These are phyloP conservation scores for Evansstolkia leycettana DNA, from an alignment of 495 filamentous ascomycete species.

Conservation along the genomic window DNA sequence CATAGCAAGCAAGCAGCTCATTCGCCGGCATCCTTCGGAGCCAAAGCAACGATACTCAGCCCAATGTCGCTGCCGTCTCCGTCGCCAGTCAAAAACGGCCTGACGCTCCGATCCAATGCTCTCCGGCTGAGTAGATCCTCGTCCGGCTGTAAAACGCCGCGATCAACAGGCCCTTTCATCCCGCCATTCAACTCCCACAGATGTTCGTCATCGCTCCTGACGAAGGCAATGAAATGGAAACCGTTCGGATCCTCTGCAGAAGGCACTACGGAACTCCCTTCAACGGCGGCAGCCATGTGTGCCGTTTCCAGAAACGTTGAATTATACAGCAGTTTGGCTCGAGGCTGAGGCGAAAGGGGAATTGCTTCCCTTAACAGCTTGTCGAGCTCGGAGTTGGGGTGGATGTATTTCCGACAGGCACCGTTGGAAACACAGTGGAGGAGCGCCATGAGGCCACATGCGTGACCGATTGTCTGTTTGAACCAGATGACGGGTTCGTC, in stretches of 20 bases:
- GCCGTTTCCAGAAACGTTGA: constrained; percentile 54
- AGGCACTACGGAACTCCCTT: constrained; percentile 57
- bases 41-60: too few relatives aligned
- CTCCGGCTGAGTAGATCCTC: constrained; percentile 54
- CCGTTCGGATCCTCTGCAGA: constrained; percentile 48
- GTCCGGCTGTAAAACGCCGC: constrained; percentile 46
- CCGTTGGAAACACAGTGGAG: constrained; percentile 47
- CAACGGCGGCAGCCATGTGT: constrained; percentile 54
- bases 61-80: too few relatives aligned
- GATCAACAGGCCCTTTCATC: constrained; percentile 58
- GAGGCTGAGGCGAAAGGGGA: constrained; percentile 24
- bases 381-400: constrained; percentile 16
- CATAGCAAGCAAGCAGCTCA: too few relatives aligned
- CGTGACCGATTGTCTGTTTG: constrained; percentile 54
- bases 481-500: constrained; percentile 49
- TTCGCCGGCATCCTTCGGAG: too few relatives aligned
- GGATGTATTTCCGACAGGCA: constrained; percentile 24
- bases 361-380: constrained; percentile 15
- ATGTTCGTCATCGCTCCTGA: constrained; percentile 43
- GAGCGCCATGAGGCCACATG: constrained; percentile 52
- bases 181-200: constrained; percentile 79
- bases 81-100: too few relatives aligned
- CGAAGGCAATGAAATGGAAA: constrained; percentile 71
- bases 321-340: constrained; percentile 58
- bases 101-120: too few relatives aligned